Evolutionary conservation across 768 basidiomycete genomes (phyloP).

Genomic region (Coprinellus micaceus): DNA sequence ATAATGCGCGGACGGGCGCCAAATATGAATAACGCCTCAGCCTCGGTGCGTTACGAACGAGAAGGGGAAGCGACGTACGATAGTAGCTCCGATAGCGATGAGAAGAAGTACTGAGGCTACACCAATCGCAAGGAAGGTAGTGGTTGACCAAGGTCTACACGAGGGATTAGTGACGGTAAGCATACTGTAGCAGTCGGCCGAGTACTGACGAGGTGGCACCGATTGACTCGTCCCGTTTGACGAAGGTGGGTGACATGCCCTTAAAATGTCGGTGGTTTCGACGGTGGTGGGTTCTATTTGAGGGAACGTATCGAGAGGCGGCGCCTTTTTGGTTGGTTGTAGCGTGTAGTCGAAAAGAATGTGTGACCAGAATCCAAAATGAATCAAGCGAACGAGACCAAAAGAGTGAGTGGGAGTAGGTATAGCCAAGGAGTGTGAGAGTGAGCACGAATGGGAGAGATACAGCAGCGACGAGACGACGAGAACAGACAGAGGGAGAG

Average conservation of each 20-base stretch:
- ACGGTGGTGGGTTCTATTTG: too few relatives aligned
- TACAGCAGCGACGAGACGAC: neutral
- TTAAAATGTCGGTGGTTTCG: neutral
- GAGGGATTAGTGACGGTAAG: neutral
- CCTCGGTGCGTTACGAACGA: neutral
- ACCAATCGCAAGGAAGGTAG: neutral
- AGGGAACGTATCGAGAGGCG: neutral
- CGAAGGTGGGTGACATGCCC: too few relatives aligned
- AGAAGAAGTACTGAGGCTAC: neutral
- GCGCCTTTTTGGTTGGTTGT: neutral
- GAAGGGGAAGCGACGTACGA: neutral
- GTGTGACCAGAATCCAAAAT: neutral
- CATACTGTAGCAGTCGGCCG: neutral
- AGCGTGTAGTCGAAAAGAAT: neutral
- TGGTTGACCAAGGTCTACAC: neutral
- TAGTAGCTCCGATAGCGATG: neutral
- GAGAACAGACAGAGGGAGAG: neutral
- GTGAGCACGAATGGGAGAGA: neutral
- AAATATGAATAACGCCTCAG: neutral
- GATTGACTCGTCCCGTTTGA: neutral
- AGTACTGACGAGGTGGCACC: neutral
- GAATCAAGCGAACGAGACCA: neutral
- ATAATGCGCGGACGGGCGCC: neutral
- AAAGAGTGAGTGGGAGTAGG: constrained; percentile 2
- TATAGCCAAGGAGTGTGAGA: neutral